phyloP scores from a whole-genome alignment of 768 basidiomycete species.

The Lactarius vividus region DNA sequence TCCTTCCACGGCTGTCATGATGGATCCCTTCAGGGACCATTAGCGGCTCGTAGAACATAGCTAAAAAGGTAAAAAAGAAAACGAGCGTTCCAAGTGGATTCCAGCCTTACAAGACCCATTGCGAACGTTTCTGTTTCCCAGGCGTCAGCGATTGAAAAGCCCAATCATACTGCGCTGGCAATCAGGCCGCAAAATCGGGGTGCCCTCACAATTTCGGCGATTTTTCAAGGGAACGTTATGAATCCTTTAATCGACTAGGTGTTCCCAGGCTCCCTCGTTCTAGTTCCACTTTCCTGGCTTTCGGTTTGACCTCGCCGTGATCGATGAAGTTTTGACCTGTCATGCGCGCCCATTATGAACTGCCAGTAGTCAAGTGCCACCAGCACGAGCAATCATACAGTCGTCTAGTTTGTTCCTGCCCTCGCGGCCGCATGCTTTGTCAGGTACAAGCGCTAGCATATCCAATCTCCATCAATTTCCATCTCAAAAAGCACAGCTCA shows the following conservation, averaged over 20 bases:
- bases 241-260: not conserved
- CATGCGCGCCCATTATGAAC: not conserved
- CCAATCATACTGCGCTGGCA: not conserved
- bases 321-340: not conserved
- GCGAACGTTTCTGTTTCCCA: not conserved
- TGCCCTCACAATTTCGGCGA: not conserved
- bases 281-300: no score
- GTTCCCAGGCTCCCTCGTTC: not conserved
- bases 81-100: not conserved
- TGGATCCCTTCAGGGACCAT: not conserved
- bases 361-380: slow-evolving; percentile 1
- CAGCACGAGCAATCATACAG: not conserved
- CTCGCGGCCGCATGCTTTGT: no score
- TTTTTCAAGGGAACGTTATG: not conserved
- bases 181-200: not conserved
- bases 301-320: slow-evolving; percentile 7
- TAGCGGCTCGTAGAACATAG: not conserved
- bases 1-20: not conserved
- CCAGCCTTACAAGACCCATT: not conserved
- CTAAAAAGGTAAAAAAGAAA: slow-evolving; percentile 15
- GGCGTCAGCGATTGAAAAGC: not conserved
- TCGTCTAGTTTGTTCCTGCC: not conserved
- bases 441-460: not conserved
- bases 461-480: not conserved
- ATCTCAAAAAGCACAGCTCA: not conserved